Evolutionary conservation across 2,329 filamentous ascomycete genomes (phyloP).

Genomic region (Aureobasidium lini): DNA sequence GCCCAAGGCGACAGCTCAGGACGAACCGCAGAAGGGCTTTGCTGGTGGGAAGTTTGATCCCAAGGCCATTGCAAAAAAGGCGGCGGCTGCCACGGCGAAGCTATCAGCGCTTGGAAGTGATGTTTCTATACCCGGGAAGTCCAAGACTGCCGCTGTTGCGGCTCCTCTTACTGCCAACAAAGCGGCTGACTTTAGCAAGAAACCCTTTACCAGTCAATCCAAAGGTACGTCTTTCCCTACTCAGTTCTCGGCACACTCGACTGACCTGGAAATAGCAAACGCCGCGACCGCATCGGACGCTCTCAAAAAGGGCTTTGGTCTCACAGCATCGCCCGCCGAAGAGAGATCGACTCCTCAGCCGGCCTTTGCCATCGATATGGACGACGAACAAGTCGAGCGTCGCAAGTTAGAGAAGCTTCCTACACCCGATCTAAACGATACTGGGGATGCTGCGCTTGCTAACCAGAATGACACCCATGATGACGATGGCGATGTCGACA

Average conservation of each 20-base stretch:
- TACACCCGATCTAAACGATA: constrained; percentile 55
- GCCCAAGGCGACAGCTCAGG: constrained; percentile 6
- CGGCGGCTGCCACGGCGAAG: constrained; percentile 49
- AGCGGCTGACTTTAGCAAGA: constrained; percentile 17
- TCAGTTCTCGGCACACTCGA: not conserved
- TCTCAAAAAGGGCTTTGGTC: constrained; percentile 57
- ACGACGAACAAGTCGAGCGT: constrained; percentile 77
- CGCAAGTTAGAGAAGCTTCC: constrained; percentile 90
- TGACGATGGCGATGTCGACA: constrained; percentile 61
- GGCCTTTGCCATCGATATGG: constrained; percentile 71
- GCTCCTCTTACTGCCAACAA: constrained; percentile 31
- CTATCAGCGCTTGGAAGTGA: constrained; percentile 48
- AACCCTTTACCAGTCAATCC: not conserved
- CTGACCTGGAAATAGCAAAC: not conserved
- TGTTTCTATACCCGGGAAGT: constrained; percentile 42
- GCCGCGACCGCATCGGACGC: constrained; percentile 1
- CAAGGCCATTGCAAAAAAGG: constrained; percentile 77
- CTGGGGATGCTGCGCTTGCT: constrained; percentile 43
- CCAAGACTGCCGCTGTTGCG: constrained; percentile 36
- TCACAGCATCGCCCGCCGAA: constrained; percentile 61
- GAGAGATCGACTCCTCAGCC: constrained; percentile 44
- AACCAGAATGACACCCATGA: constrained; percentile 38
- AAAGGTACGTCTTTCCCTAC: not conserved
- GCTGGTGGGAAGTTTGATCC: constrained; percentile 72
- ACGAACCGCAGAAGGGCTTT: constrained; percentile 52